These are phyloP conservation scores for Trichoderma aggressivum DNA, from an alignment of 2,329 filamentous ascomycete genomes.

Conservation along the genomic window DNA sequence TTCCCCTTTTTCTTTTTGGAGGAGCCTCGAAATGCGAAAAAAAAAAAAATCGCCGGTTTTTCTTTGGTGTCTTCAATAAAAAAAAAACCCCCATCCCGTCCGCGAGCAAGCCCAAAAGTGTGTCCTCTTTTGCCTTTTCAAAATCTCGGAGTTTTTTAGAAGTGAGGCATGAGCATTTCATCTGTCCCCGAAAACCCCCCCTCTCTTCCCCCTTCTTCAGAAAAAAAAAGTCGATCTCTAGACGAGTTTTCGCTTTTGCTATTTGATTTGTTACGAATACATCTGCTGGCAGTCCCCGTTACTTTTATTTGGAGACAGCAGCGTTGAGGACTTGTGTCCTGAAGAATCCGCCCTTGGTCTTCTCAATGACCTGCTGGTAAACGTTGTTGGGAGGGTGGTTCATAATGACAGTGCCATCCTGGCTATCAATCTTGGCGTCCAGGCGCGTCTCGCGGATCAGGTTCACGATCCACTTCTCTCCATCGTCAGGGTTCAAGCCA, in stretches of 20 bases:
- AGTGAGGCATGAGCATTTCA: neutral
- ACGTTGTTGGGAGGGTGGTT: conserved; percentile 98
- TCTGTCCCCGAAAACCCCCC: neutral
- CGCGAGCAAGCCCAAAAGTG: neutral
- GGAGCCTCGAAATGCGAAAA: neutral
- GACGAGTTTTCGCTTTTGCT: conserved; percentile 11
- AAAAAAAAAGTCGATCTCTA: neutral
- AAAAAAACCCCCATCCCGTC: neutral
- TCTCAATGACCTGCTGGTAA: conserved; percentile 98
- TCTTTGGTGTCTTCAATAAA: neutral
- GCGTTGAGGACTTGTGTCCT: conserved; percentile 87
- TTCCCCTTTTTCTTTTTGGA: neutral
- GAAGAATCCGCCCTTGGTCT: conserved; percentile 98
- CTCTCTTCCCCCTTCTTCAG: neutral
- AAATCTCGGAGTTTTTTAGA: neutral
- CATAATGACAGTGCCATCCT: conserved; percentile 98
- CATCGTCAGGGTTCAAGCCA: conserved; percentile 87
- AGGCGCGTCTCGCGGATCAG: conserved; percentile 95
- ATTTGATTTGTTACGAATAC: conserved; percentile 8
- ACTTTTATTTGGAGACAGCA: conserved; percentile 52
- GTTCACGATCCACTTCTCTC: conserved; percentile 99
- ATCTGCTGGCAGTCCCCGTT: neutral
- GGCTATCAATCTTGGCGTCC: conserved; percentile 98
- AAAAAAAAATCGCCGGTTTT: neutral
- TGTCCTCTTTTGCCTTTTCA: neutral